Evolutionary conservation across 352 stramenopile genomes (phyloP).

Genomic region (Globisporangium ultimum): DNA sequence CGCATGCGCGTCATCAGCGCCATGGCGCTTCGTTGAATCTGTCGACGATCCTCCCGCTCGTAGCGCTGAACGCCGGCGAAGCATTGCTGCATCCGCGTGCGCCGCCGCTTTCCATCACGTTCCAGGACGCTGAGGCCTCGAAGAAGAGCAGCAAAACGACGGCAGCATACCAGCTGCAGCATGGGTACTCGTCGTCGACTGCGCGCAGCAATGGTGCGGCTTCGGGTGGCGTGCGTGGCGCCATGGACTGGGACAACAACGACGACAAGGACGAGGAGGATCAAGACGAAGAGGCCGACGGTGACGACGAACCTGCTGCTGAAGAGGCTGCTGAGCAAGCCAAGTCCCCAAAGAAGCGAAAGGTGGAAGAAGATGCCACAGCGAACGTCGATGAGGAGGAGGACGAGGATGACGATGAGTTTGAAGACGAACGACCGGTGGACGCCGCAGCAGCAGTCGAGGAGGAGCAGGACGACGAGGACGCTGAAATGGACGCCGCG

Average conservation of each 20-base stretch:
- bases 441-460: neutral
- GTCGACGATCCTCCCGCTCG: constrained; percentile 36
- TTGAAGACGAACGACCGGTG: constrained; percentile 23
- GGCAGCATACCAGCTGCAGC: constrained; percentile 1
- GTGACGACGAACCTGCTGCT: constrained; percentile 8
- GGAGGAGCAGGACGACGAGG: constrained; percentile 23
- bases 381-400: constrained; percentile 21
- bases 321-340: neutral
- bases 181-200: neutral
- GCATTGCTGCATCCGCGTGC: constrained; percentile 69
- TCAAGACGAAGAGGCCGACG: constrained; percentile 7
- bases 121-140: constrained; percentile 25
- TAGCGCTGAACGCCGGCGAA: constrained; percentile 63
- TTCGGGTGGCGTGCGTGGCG: constrained; percentile 20
- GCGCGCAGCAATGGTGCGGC: constrained; percentile 6
- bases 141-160: constrained; percentile 4
- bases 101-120: constrained; percentile 59
- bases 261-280: constrained; percentile 19
- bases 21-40: constrained; percentile 23
- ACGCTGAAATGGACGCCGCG: constrained; percentile 11
- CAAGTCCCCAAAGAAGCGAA: constrained; percentile 19
- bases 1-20: constrained; percentile 14
- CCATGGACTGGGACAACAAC: constrained; percentile 38
- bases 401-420: constrained; percentile 17
- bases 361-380: constrained; percentile 12